phyloP scores from a whole-genome alignment of 176 grass and related monocot genomes.

The Typha latifolia region DNA sequence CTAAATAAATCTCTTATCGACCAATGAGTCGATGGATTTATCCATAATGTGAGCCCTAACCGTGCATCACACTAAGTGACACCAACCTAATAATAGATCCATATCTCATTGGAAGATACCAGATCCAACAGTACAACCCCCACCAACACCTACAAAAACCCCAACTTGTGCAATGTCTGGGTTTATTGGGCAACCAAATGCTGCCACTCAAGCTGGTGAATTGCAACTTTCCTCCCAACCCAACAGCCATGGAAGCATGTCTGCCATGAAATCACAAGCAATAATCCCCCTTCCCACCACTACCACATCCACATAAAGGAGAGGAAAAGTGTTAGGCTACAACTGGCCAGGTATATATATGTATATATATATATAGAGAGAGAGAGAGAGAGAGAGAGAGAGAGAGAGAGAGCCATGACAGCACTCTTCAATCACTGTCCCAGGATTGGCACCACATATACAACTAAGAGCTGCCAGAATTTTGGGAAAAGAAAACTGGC shows the following conservation, averaged over 20 bases:
- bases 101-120: no score
- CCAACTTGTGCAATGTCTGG: background rate
- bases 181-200: background rate
- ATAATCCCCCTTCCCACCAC: background rate
- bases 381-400: background rate
- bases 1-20: no score
- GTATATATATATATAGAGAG: no score
- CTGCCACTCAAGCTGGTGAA: background rate
- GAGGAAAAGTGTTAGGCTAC: background rate
- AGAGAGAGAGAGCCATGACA: background rate
- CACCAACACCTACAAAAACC: background rate
- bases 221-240: background rate
- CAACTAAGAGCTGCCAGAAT: background rate
- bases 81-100: no score
- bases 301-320: background rate
- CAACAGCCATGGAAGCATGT: background rate
- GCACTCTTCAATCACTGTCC: background rate
- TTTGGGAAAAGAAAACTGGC: background rate
- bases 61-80: no score
- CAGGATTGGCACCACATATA: background rate
- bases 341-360: background rate
- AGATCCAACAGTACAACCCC: background rate
- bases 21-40: no score
- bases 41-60: no score
- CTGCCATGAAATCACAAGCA: background rate